Evolutionary conservation across 129 eudicot species (phyloP).

Genomic region (Flaveria robusta): DNA sequence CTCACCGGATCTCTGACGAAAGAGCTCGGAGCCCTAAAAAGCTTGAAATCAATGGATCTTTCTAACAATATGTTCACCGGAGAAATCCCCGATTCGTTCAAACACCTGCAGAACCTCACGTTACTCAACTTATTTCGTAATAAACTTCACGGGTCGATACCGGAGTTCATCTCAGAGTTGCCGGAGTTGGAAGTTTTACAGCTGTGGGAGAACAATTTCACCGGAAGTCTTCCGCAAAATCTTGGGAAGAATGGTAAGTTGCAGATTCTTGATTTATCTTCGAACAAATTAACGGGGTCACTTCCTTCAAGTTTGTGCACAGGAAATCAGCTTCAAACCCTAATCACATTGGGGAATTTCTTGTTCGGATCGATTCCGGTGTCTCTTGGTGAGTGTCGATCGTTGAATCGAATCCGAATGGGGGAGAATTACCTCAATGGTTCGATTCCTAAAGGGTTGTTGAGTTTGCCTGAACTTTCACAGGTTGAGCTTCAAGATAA

Average conservation of each 20-base stretch:
- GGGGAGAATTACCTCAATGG: constrained; percentile 65
- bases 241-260: constrained; percentile 60
- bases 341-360: constrained; percentile 74
- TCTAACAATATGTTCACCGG: constrained; percentile 75
- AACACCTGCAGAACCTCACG: constrained; percentile 52
- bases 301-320: constrained; percentile 56
- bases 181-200: constrained; percentile 77
- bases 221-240: constrained; percentile 44
- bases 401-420: constrained; percentile 60
- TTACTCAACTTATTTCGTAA: constrained; percentile 75
- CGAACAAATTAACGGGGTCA: constrained; percentile 77
- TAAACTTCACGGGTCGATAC: constrained; percentile 79
- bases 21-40: constrained; percentile 61
- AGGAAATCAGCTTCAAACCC: constrained; percentile 60
- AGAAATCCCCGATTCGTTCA: constrained; percentile 64
- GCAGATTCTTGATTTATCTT: constrained; percentile 61
- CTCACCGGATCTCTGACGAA: constrained; percentile 56
- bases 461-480: constrained; percentile 66
- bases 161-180: constrained; percentile 72
- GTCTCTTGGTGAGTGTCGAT: constrained; percentile 62
- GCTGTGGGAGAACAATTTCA: constrained; percentile 85
- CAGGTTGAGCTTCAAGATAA: constrained; percentile 91
- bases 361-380: constrained; percentile 72
- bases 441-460: constrained; percentile 71
- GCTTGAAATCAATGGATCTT: constrained; percentile 80